phyloP scores from a whole-genome alignment of 169 alveolate species.

The Cryptosporidium tyzzeri region DNA sequence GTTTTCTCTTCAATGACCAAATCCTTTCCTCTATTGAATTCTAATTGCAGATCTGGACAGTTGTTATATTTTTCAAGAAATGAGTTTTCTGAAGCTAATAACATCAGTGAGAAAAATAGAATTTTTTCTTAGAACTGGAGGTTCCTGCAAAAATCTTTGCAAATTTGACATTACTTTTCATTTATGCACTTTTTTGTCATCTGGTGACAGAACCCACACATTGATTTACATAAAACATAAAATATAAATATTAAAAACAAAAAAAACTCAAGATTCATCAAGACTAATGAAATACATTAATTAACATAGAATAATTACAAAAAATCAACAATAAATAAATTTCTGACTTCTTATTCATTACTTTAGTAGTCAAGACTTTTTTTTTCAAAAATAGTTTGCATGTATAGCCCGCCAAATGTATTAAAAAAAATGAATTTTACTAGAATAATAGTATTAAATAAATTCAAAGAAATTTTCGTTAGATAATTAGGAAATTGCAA shows the following conservation, averaged over 20 bases:
- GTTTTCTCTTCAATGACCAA: not conserved
- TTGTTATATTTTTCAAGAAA: conserved; percentile 2
- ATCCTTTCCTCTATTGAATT: not conserved
- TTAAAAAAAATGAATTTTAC: conserved; percentile 1
- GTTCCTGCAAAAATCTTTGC: not conserved
- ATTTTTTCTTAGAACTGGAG: not conserved
- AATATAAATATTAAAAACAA: not conserved
- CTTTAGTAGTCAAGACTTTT: not conserved
- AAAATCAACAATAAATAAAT: not conserved
- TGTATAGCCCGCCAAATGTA: conserved; percentile 4
- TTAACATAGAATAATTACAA: not conserved
- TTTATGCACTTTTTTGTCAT: conserved; percentile 23
- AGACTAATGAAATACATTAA: not conserved
- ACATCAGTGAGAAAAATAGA: not conserved
- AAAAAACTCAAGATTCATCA: not conserved
- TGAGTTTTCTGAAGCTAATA: not conserved
- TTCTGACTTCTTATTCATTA: not conserved
- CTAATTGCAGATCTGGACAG: not conserved
- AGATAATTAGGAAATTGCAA: conserved; percentile 24
- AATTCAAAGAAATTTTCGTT: not conserved
- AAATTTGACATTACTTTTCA: conserved; percentile 33
- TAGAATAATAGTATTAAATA: not conserved
- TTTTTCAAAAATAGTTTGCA: not conserved
- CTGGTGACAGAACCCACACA: conserved; percentile 54
- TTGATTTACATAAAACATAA: not conserved